phyloP scores from a whole-genome alignment of 768 basidiomycete genomes.

The Russula sp. region DNA sequence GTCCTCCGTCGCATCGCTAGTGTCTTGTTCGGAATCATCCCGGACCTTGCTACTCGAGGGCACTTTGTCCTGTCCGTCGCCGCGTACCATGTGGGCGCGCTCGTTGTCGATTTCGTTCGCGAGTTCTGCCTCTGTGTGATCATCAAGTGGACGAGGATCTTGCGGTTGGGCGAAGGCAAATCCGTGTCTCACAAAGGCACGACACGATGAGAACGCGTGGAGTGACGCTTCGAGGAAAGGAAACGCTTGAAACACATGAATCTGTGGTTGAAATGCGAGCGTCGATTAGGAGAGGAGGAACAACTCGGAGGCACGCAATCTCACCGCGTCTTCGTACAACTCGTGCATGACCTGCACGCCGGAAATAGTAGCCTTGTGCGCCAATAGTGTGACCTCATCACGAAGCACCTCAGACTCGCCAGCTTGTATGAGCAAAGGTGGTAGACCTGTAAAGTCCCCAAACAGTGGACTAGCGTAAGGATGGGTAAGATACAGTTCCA shows the following conservation, averaged over 20 bases:
- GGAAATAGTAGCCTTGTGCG: slow-evolving; percentile 85
- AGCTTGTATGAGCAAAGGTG: slow-evolving; percentile 85
- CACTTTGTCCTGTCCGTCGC: slow-evolving; percentile 60
- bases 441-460: slow-evolving; percentile 79
- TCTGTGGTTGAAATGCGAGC: slow-evolving; percentile 35
- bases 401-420: slow-evolving; percentile 95
- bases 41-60: slow-evolving; percentile 11
- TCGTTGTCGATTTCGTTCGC: slow-evolving; percentile 68
- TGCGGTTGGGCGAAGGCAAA: slow-evolving; percentile 50
- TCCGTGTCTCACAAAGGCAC: slow-evolving; percentile 56
- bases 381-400: slow-evolving; percentile 86
- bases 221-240: slow-evolving; percentile 65
- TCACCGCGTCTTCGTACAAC: slow-evolving; percentile 83
- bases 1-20: slow-evolving; percentile 16
- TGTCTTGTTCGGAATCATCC: slow-evolving; percentile 13
- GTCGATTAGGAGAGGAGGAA: neutral
- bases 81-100: slow-evolving; percentile 59
- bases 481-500: slow-evolving; percentile 83
- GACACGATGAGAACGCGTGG: slow-evolving; percentile 66
- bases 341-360: slow-evolving; percentile 87
- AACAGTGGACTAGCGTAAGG: slow-evolving; percentile 96
- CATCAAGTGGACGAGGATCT: slow-evolving; percentile 48
- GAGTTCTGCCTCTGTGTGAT: slow-evolving; percentile 51
- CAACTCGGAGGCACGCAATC: slow-evolving; percentile 27
- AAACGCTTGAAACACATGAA: slow-evolving; percentile 89